Percentiles rank a stretch among this genome's conserved stretches.
Evolutionary conservation across 1,284 basidiomycete species (phyloP).

Genomic region (Ustilago xerochloae): DNA sequence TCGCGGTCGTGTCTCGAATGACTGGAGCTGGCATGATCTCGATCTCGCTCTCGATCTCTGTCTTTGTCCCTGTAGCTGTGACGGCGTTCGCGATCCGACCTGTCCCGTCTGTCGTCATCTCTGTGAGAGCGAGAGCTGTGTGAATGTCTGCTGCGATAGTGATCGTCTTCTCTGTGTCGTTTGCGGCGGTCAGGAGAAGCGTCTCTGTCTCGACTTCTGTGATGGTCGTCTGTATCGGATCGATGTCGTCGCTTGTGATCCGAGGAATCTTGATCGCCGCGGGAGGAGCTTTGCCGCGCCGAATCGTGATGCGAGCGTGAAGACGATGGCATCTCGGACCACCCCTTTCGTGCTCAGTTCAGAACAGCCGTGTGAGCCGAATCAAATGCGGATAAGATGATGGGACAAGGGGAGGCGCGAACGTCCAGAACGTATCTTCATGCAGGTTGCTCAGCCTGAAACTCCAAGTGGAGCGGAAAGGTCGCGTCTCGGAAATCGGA

Average conservation of each 20-base stretch:
- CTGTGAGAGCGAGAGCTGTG: constrained; percentile 20
- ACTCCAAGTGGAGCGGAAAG: constrained; percentile 3
- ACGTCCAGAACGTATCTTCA: neutral
- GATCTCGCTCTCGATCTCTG: neutral
- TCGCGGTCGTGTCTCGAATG: constrained; percentile 27
- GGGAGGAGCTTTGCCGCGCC: constrained; percentile 22
- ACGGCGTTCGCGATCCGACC: constrained; percentile 21
- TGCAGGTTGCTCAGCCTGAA: neutral
- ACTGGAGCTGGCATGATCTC: constrained; percentile 20
- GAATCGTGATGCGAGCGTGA: constrained; percentile 18
- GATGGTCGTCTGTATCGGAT: constrained; percentile 21
- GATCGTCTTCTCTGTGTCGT: constrained; percentile 27
- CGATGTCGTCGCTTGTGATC: constrained; percentile 24
- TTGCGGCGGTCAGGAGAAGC: constrained; percentile 26
- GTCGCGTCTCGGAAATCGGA: constrained; percentile 5
- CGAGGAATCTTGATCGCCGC: constrained; percentile 12
- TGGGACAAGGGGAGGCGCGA: neutral
- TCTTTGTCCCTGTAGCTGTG: constrained; percentile 25
- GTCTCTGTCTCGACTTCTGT: constrained; percentile 12
- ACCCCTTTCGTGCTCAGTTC: neutral
- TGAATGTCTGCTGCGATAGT: constrained; percentile 6
- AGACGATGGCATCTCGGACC: constrained; percentile 23
- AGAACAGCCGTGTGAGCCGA: neutral
- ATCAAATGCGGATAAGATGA: neutral
- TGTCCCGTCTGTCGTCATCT: constrained; percentile 11